Conservation (phyloP, 2,329 filamentous ascomycete species). For the Cadophora sp. region DNA sequence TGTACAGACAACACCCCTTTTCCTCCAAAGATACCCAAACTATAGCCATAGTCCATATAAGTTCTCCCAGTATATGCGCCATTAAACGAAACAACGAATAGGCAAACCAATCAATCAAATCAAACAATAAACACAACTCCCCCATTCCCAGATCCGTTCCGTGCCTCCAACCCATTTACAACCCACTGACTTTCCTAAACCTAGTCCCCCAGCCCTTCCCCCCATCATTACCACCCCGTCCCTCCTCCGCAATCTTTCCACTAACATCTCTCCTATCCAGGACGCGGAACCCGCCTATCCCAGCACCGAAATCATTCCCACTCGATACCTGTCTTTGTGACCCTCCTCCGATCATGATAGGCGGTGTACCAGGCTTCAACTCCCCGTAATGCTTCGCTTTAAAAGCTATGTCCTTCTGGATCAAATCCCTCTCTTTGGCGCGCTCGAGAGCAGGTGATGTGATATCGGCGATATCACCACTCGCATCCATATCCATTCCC, state of each 20-base stretch:
- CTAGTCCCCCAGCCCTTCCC: conserved; percentile 42
- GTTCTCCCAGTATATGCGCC: conserved; percentile 24
- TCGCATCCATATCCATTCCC: conserved; percentile 44
- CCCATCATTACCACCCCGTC: conserved; percentile 45
- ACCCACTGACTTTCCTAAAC: conserved; percentile 49
- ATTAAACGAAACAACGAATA: conserved; percentile 12
- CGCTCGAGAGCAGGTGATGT: conserved; percentile 6
- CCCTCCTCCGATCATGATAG: conserved; percentile 55
- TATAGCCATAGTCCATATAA: conserved; percentile 18
- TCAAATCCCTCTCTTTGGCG: conserved; percentile 13
- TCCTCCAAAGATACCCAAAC: conserved; percentile 32
- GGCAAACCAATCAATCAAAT: conserved; percentile 14
- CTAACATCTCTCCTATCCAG: conserved; percentile 66
- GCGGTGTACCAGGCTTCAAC: conserved; percentile 59
- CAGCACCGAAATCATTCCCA: conserved; percentile 60
- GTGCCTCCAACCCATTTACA: conserved; percentile 13
- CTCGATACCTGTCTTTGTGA: conserved; percentile 60
- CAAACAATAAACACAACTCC: conserved; percentile 8
- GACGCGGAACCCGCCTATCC: conserved; percentile 25
- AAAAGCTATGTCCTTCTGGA: conserved; percentile 46
- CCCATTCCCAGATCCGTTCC: conserved; percentile 7
- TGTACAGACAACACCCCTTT: conserved; percentile 27
- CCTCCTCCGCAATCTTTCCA: conserved; percentile 77
- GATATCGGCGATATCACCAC: conserved; percentile 53
- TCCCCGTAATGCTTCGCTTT: conserved; percentile 66